Conservation (phyloP, 441 rosid species). For the Pelargonium australe region DNA sequence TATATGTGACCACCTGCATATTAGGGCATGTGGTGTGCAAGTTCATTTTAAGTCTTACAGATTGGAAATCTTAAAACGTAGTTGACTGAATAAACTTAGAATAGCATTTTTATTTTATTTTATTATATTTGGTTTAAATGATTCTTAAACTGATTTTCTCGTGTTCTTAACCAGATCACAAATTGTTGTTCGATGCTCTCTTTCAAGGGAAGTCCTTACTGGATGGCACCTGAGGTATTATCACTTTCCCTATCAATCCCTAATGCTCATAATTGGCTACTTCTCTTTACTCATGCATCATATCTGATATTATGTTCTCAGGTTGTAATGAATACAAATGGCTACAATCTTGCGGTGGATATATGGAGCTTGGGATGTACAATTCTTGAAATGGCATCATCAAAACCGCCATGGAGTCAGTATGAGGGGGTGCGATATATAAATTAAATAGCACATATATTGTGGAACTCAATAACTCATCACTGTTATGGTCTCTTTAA, state of each 20-base stretch:
- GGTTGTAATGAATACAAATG: slow-evolving; percentile 90
- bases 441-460: slow-evolving; percentile 14
- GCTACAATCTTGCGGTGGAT: slow-evolving; percentile 79
- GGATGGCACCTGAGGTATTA: slow-evolving; percentile 99
- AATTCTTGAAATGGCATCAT: slow-evolving; percentile 88
- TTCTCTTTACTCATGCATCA: slow-evolving; percentile 9
- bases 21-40: not conserved
- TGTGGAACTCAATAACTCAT: slow-evolving; percentile 11
- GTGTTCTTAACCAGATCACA: slow-evolving; percentile 48
- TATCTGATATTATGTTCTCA: slow-evolving; percentile 23
- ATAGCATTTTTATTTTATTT: not conserved
- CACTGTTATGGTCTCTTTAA: not conserved
- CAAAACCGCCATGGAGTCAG: slow-evolving; percentile 91
- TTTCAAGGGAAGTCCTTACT: slow-evolving; percentile 95
- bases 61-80: not conserved
- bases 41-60: not conserved
- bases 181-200: slow-evolving; percentile 79
- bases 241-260: not conserved
- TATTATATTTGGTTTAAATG: not conserved
- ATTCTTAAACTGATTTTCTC: slow-evolving; percentile 17
- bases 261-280: slow-evolving; percentile 2
- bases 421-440: slow-evolving; percentile 73
- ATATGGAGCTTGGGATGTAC: slow-evolving; percentile 98
- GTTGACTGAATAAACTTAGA: not conserved
- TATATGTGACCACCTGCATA: too few species aligned